These are phyloP conservation scores for Pleurotus salmoneostramineus DNA, from an alignment of 768 basidiomycete genomes.

Conservation along the genomic window DNA sequence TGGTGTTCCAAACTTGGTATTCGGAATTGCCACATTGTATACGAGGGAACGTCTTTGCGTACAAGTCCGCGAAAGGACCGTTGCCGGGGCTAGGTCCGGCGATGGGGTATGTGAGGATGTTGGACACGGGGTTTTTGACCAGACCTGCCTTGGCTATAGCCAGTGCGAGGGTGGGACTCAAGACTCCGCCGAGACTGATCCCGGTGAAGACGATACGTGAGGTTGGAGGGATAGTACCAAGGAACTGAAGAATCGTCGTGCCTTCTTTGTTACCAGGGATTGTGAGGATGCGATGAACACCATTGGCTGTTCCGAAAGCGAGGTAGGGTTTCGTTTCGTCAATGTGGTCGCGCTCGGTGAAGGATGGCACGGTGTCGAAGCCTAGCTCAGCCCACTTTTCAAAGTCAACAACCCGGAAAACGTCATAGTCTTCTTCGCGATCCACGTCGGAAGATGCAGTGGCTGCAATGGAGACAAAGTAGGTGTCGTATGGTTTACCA, in stretches of 20 bases:
- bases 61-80: background rate
- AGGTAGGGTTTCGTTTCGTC: background rate
- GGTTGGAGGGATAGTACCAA: background rate
- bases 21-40: background rate
- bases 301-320: background rate
- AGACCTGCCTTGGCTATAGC: background rate
- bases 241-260: background rate
- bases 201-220: conserved; percentile 7
- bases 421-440: background rate
- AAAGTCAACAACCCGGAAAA: background rate
- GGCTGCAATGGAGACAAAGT: conserved; percentile 3
- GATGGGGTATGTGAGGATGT: background rate
- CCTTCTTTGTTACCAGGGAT: background rate
- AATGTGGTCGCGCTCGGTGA: background rate
- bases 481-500: background rate
- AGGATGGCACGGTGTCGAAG: background rate
- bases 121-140: background rate
- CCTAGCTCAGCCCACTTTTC: background rate
- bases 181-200: conserved; percentile 3
- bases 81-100: conserved; percentile 4
- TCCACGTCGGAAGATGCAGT: background rate
- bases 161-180: background rate
- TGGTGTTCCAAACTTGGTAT: conserved; percentile 4
- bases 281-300: conserved; percentile 1
- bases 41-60: background rate